Evolutionary conservation across 1,284 basidiomycete genomes (phyloP), one percentile per base, ranked within the genome.

Genomic region (Hemileia vastatrix): DNA sequence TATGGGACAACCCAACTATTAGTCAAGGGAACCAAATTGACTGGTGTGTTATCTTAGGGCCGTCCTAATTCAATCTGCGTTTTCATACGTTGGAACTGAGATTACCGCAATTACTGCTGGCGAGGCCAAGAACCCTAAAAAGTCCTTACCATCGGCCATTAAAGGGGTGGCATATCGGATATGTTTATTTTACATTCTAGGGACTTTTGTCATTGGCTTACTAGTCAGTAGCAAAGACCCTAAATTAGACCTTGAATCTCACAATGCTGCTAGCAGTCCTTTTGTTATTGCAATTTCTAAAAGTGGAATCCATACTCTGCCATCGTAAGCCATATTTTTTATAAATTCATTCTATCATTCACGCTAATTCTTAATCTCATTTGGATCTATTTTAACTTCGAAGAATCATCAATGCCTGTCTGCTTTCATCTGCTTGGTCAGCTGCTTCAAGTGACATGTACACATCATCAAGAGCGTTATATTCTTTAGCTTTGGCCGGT

Each of bases 381-480:
- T n/a, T n/a, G 8, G 8, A n/a, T 55, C 71, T 77, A 54, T 54
- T 57, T 63, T 1, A 15, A 43, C 59, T 19, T 57, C 50, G n/a
- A 53, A 68, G 63, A 36, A 82, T 80, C 67, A 90, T 92, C 78
- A 94, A 94, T 75, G 90, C 90, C 4, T 84, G 83, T 72, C 80
- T 95, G 31, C 77, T 94, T 59, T 87, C 86, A 27, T 88, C 88
- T 1, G 90, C 91, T 1, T 88, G 87, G 82, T 90, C 87, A 4
- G 88, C 90, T 5, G 88, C 87, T 2, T 87, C 84, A 32, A 87
- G 86, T 68, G 86, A 90, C 71, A 75, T 93, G 58, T 94, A 90
- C 76, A 86, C 85, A 1, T 84, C 84, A 53, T 79, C 79, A 32
- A 77, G 82, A 57, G 80, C 80, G 23, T 75, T 83, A 49, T 86